Percentiles rank a stretch among this genome's conserved stretches.
phyloP scores from a whole-genome alignment of 73 alveolate genomes.

The Paramecium tetraurelia region DNA sequence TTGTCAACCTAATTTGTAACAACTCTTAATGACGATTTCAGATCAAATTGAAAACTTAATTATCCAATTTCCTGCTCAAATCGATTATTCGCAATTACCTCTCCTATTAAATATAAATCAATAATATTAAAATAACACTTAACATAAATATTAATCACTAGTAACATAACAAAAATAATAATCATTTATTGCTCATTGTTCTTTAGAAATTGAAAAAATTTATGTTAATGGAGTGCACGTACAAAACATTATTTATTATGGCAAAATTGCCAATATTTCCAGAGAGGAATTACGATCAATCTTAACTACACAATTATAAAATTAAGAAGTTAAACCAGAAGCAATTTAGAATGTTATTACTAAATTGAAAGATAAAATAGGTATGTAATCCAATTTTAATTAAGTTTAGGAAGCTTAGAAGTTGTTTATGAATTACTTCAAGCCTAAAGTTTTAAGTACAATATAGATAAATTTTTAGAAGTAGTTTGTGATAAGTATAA shows the following conservation, averaged over 20 bases:
- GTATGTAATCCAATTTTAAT: background rate
- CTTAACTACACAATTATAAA: background rate
- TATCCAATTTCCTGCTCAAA: background rate
- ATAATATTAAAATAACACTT: background rate
- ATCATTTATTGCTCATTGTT: background rate
- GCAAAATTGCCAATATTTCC: background rate
- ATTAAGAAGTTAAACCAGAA: conserved; percentile 10
- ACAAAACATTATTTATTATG: background rate
- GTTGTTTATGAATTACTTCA: background rate
- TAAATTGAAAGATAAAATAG: background rate
- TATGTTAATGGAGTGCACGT: background rate
- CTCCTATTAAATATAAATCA: background rate
- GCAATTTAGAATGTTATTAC: background rate
- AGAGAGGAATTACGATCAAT: background rate
- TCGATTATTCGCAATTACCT: background rate
- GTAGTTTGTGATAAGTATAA: background rate
- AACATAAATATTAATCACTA: background rate
- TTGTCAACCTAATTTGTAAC: background rate
- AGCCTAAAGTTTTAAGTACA: background rate
- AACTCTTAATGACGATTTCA: background rate
- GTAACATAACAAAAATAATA: background rate
- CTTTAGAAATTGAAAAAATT: background rate
- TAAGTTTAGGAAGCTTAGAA: background rate
- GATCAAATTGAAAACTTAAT: background rate
- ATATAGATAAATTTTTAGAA: background rate